Conservation (phyloP, 495 filamentous ascomycete genomes). For the Tuber aestivum region DNA sequence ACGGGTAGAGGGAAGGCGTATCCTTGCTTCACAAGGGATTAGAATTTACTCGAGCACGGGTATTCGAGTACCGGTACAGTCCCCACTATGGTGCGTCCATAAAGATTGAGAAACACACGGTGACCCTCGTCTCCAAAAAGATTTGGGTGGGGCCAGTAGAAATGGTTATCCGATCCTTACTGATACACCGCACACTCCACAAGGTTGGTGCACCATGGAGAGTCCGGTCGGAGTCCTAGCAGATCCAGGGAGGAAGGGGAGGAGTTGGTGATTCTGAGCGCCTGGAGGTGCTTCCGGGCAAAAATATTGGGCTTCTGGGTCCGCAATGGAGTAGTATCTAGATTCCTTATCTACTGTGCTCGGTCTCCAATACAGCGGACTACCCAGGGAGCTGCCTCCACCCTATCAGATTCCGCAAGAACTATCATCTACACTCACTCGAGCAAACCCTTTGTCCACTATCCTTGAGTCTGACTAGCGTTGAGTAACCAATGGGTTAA, state of each 20-base stretch:
- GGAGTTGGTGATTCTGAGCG: not conserved
- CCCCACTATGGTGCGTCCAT: not conserved
- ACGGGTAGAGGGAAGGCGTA: not conserved
- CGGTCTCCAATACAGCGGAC: not conserved
- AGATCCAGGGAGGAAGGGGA: not conserved
- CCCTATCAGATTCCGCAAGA: not conserved
- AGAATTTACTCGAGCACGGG: not conserved
- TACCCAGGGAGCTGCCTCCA: not conserved
- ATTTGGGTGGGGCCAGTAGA: not conserved
- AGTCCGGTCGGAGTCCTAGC: not conserved
- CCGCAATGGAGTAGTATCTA: not conserved
- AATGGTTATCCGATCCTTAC: not conserved
- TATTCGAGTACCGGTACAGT: not conserved
- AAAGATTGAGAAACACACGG: not conserved
- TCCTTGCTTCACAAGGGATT: not conserved
- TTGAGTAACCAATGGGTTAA: not conserved
- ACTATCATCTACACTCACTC: not conserved
- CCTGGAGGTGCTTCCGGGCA: not conserved
- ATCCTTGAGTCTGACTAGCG: not conserved
- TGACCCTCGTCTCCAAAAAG: not conserved
- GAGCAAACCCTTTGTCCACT: not conserved
- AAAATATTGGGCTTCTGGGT: not conserved
- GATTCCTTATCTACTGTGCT: not conserved
- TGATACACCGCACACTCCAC: not conserved
- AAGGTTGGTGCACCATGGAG: not conserved